Conservation (phyloP, 2,329 filamentous ascomycete genomes). For the Orbilia oligospora region DNA sequence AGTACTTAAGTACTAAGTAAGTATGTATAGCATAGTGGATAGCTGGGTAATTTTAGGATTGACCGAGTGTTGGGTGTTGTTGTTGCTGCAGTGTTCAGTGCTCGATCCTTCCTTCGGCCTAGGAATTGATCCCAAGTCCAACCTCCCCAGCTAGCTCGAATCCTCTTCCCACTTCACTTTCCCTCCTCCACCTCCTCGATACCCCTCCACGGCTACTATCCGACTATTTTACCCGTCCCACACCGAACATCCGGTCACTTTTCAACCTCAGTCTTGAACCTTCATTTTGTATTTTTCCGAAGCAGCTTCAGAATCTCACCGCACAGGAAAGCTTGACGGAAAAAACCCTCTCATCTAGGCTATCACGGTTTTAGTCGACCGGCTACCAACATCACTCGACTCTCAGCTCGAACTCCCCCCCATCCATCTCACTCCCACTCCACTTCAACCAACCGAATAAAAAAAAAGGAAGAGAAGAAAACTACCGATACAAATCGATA, state of each 20-base stretch:
- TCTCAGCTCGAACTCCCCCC: not conserved
- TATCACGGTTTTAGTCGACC: not conserved
- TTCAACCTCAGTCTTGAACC: not conserved
- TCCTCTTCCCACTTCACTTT: not conserved
- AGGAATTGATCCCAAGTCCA: too few relatives aligned
- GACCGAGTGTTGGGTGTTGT: slow-evolving; percentile 11
- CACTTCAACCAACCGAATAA: not conserved
- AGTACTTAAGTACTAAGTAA: too few relatives aligned
- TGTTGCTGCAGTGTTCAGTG: not conserved
- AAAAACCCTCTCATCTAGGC: not conserved
- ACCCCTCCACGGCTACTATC: slow-evolving; percentile 8
- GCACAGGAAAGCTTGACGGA: not conserved
- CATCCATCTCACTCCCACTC: not conserved
- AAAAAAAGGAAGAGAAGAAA: not conserved
- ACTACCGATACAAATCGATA: not conserved
- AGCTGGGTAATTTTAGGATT: too few relatives aligned
- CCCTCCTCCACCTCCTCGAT: slow-evolving; percentile 5
- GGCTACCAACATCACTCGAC: not conserved
- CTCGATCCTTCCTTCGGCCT: slow-evolving; percentile 11
- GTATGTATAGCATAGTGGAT: too few relatives aligned
- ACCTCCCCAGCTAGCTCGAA: not conserved
- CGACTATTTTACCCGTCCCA: slow-evolving; percentile 4
- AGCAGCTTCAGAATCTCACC: not conserved
- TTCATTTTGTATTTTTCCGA: not conserved
- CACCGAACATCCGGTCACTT: not conserved